Evolutionary conservation across 352 stramenopile genomes (phyloP), one percentile per base, ranked within the genome.

Genomic region (Phytophthora aleatoria): DNA sequence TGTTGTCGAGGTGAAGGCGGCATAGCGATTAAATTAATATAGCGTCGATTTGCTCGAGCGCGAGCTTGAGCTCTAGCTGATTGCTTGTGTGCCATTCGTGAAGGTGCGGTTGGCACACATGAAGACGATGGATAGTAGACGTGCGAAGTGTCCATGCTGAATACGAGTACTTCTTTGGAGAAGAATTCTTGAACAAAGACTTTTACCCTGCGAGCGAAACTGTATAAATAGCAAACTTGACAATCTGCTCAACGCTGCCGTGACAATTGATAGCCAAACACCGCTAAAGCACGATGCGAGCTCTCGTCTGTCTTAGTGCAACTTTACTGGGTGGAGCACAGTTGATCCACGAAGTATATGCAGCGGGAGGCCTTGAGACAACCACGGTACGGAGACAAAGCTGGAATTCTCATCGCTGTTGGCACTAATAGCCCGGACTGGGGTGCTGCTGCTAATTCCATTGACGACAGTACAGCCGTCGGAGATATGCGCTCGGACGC

Each of bases 401-500:
- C 2, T 45, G 39, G 10, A 13, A 45, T 45, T 27, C 9, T 41
- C 35, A 41, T 20, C 20, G 33, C 5, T 41, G 10, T 7, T 44
- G 39, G 24, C 1, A 47, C 53, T 61, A 36, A 52, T 26, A 15
- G 16, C 28, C 38, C 11, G 16, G 30, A 31, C 26, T 53, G 11
- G 12, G 20, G 20, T 20, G 20, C 0, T 38, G 7, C 12, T 38
- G 33, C 33, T 5, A 33, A 50, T 50, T 10, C 16, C 42, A 26
- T 57, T 38, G 5, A 16, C 1, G 48, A 39, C 30, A 48, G 33
- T 1, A 38, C 15, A 76, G 68, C 15, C 33, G 0, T 66, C 64
- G 9, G 57, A 62, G 3, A 42, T 86, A 9, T 90, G 81, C 30
- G 64, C 83, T 20, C 50, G 79, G 27, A 87, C 73, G 0, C 67